Evolutionary conservation across 345 rosid genomes (phyloP).

Genomic region (Eucalyptus lansdowneana): DNA sequence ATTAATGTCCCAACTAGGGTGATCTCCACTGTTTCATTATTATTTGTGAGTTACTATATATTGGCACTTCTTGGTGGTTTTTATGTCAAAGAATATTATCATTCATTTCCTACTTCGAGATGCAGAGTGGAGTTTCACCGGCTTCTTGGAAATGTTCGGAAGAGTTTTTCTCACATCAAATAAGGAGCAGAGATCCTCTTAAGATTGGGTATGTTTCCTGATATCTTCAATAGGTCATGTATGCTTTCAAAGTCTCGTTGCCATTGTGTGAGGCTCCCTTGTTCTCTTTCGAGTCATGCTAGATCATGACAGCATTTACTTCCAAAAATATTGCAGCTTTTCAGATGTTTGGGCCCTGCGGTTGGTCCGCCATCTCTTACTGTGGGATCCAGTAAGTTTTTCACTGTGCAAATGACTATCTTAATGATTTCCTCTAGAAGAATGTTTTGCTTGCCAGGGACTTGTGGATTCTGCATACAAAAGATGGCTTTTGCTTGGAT

Average conservation of each 20-base stretch:
- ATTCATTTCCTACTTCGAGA: not conserved
- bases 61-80: not conserved
- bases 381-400: conserved; percentile 77
- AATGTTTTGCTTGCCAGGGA: not conserved
- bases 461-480: not conserved
- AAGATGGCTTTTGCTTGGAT: not conserved
- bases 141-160: conserved; percentile 98
- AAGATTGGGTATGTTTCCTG: conserved; percentile 50
- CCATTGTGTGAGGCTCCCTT: not conserved
- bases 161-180: conserved; percentile 62
- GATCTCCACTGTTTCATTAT: not conserved
- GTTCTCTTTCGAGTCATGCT: not conserved
- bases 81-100: not conserved
- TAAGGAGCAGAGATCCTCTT: conserved; percentile 87
- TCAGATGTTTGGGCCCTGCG: conserved; percentile 77
- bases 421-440: not conserved
- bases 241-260: not conserved
- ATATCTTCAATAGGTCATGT: not conserved
- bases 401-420: not conserved
- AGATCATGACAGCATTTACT: not conserved
- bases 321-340: conserved; percentile 34
- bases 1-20: not conserved
- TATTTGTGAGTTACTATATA: not conserved
- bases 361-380: conserved; percentile 68
- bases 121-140: conserved; percentile 61